A percentile compares a stretch with the other conserved stretches of the same genome.
phyloP scores from a whole-genome alignment of 352 stramenopile genomes.

The Globisporangium middletonii region DNA sequence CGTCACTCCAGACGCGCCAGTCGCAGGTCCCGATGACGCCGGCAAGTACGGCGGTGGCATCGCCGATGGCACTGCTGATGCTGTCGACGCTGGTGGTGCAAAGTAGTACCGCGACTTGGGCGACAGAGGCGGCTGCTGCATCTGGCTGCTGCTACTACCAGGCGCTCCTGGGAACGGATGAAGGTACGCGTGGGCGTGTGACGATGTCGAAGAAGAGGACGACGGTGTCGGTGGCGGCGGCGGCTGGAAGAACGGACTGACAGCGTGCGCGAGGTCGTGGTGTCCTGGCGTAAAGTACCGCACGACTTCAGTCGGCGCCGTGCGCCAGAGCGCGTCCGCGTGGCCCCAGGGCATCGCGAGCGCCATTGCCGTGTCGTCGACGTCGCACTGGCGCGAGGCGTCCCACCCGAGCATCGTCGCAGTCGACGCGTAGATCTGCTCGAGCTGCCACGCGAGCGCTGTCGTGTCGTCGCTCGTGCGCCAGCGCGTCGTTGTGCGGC shows the following conservation, averaged over 20 bases:
- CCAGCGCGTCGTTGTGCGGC: slow-evolving; percentile 17
- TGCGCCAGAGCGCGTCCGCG: slow-evolving; percentile 46
- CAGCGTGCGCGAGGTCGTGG: slow-evolving; percentile 13
- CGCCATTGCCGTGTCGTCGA: background rate
- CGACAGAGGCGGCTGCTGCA: too few species aligned
- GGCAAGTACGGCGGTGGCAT: slow-evolving; percentile 10
- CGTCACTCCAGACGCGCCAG: too few species aligned
- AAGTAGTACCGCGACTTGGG: slow-evolving; percentile 51
- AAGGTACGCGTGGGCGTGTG: slow-evolving; percentile 7
- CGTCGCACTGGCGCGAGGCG: slow-evolving; percentile 49
- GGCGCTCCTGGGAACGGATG: slow-evolving; percentile 5
- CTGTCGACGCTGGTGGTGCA: background rate
- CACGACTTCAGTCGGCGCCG: slow-evolving; percentile 63
- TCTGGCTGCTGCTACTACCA: background rate
- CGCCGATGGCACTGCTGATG: background rate
- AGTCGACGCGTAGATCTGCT: slow-evolving; percentile 70
- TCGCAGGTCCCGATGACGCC: background rate
- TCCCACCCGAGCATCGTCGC: slow-evolving; percentile 75
- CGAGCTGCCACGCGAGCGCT: slow-evolving; percentile 58
- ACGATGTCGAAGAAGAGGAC: background rate
- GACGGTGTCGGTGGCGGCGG: background rate
- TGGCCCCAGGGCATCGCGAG: slow-evolving; percentile 35
- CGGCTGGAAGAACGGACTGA: slow-evolving; percentile 15
- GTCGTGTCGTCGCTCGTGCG: slow-evolving; percentile 37
- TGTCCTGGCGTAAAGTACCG: slow-evolving; percentile 50